Conservation (phyloP, 768 basidiomycete genomes). For the Naganishia onofrii region DNA sequence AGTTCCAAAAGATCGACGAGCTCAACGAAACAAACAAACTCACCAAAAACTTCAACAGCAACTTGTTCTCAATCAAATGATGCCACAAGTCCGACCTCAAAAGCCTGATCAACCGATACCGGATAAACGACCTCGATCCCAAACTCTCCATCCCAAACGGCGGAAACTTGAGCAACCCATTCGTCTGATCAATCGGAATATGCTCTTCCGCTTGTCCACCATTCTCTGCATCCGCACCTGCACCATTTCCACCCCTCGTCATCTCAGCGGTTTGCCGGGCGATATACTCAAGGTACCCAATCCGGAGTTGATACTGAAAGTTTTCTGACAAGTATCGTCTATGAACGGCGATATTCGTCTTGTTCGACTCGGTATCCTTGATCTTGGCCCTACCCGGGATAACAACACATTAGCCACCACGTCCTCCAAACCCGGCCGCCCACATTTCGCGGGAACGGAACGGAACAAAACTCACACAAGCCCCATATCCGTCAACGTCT, state of each 20-base stretch:
- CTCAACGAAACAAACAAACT: constrained; percentile 2
- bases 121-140: constrained; percentile 24
- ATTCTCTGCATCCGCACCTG: not conserved
- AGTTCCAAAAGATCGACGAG: not conserved
- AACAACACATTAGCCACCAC: no score
- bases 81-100: constrained; percentile 28
- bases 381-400: constrained; percentile 30
- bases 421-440: no score
- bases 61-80: constrained; percentile 31
- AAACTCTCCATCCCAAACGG: constrained; percentile 26
- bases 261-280: not conserved
- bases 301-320: constrained; percentile 5
- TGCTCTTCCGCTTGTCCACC: constrained; percentile 1
- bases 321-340: constrained; percentile 27
- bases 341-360: constrained; percentile 28
- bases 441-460: not conserved
- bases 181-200: constrained; percentile 14
- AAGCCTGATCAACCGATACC: constrained; percentile 23
- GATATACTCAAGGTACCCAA: not conserved
- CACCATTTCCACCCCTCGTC: not conserved
- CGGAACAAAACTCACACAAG: constrained; percentile 26
- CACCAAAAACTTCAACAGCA: constrained; percentile 26
- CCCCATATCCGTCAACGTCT: constrained; percentile 28
- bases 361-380: constrained; percentile 17
- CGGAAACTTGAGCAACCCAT: constrained; percentile 23